These are phyloP conservation scores for Dovyalis caffra DNA, from an alignment of 345 rosid genomes.

Conservation along the genomic window DNA sequence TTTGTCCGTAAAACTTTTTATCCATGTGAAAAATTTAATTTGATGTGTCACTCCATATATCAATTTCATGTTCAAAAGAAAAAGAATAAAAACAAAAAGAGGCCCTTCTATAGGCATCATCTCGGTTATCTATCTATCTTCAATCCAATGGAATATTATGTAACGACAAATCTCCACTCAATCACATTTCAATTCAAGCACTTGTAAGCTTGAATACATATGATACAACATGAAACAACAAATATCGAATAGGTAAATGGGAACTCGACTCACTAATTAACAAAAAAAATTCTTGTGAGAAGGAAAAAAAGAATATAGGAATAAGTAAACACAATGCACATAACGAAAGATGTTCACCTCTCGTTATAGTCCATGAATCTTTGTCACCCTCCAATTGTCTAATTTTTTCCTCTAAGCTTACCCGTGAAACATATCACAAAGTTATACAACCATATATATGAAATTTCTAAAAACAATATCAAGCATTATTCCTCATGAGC, in stretches of 20 bases:
- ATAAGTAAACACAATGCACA: background rate
- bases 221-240: background rate
- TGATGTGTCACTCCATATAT: background rate
- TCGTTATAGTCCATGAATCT: conserved; percentile 38
- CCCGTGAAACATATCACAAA: conserved; percentile 40
- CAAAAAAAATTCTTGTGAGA: background rate
- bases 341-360: conserved; percentile 42
- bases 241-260: background rate
- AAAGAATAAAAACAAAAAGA: background rate
- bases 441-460: conserved; percentile 9
- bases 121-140: too few species aligned
- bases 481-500: background rate
- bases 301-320: background rate
- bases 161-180: background rate
- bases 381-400: conserved; percentile 51
- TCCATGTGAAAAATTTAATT: too few species aligned
- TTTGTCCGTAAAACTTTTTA: too few species aligned
- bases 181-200: too few species aligned
- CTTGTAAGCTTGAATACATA: too few species aligned
- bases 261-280: background rate
- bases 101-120: too few species aligned
- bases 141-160: background rate
- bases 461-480: background rate
- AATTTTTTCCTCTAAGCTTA: conserved; percentile 49
- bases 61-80: background rate